Evolutionary conservation across 768 basidiomycete species (phyloP).

Genomic region (Galerina marginata): DNA sequence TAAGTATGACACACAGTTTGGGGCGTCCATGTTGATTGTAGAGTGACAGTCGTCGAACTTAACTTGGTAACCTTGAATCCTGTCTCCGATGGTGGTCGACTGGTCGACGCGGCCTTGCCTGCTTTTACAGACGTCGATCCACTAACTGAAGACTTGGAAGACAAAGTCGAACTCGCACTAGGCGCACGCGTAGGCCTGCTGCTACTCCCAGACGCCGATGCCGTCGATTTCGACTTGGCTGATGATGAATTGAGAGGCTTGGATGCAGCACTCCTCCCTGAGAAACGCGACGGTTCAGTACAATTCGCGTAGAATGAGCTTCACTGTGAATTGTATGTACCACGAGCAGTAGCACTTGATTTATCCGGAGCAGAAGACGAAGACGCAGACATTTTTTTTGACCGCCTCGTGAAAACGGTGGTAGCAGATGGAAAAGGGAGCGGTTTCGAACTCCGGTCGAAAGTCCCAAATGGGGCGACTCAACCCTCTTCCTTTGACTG

Average conservation of each 20-base stretch:
- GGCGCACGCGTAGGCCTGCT: conserved; percentile 19
- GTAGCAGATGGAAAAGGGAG: conserved; percentile 2
- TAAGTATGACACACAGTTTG: conserved; percentile 17
- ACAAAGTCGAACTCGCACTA: conserved; percentile 22
- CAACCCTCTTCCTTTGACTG: not conserved
- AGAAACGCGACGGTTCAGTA: conserved; percentile 13
- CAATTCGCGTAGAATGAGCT: conserved; percentile 1
- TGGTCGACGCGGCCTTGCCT: conserved; percentile 6
- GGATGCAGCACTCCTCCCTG: conserved; percentile 30
- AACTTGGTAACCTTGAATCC: conserved; percentile 32
- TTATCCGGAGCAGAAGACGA: conserved; percentile 15
- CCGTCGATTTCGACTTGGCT: conserved; percentile 16
- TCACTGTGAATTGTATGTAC: conserved; percentile 24
- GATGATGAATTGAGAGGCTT: conserved; percentile 24
- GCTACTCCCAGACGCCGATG: conserved; percentile 12
- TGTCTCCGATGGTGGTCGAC: conserved; percentile 20
- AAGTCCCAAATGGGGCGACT: conserved; percentile 12
- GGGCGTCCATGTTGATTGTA: conserved; percentile 29
- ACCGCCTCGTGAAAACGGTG: conserved; percentile 13
- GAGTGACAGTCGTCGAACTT: conserved; percentile 30
- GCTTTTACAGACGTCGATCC: conserved; percentile 9
- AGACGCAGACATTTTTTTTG: conserved; percentile 5
- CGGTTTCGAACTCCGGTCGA: conserved; percentile 27
- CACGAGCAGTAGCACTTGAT: conserved; percentile 28
- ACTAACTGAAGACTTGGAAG: conserved; percentile 22